Conservation (phyloP, 768 basidiomycete species). For the Chlorophyllum brunneum region DNA sequence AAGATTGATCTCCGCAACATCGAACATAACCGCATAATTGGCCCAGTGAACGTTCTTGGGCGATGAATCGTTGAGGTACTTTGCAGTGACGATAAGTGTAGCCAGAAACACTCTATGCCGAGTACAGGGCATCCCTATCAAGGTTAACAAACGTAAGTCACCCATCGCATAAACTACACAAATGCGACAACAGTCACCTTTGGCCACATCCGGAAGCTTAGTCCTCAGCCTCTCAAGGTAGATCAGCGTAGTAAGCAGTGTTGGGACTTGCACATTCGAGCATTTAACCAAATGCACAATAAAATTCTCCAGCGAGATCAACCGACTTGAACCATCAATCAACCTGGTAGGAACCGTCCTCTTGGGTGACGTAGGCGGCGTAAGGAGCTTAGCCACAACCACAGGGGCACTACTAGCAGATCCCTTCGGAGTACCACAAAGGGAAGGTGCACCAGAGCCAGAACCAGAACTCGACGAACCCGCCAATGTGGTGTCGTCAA, state of each 20-base stretch:
- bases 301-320: conserved; percentile 76
- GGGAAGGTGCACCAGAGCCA: background rate
- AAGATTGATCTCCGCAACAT: conserved; percentile 79
- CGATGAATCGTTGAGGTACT: conserved; percentile 96
- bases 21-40: conserved; percentile 69
- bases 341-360: background rate
- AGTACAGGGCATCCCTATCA: conserved; percentile 77
- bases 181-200: conserved; percentile 53
- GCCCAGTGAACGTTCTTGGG: conserved; percentile 97
- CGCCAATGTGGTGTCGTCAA: conserved; percentile 45
- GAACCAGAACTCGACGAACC: conserved; percentile 4
- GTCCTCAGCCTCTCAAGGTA: conserved; percentile 85
- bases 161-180: background rate
- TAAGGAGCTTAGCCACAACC: conserved; percentile 36
- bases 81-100: conserved; percentile 90
- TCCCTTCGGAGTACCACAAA: background rate
- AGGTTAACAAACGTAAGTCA: conserved; percentile 13
- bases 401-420: background rate
- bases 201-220: conserved; percentile 79
- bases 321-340: conserved; percentile 8
- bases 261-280: conserved; percentile 88
- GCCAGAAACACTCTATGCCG: conserved; percentile 96
- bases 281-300: conserved; percentile 75
- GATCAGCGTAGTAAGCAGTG: conserved; percentile 84
- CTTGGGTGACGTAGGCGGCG: conserved; percentile 45